Evolutionary conservation across 345 rosid species (phyloP), one percentile per base, ranked within the genome.

Genomic region (Passiflora organensis): DNA sequence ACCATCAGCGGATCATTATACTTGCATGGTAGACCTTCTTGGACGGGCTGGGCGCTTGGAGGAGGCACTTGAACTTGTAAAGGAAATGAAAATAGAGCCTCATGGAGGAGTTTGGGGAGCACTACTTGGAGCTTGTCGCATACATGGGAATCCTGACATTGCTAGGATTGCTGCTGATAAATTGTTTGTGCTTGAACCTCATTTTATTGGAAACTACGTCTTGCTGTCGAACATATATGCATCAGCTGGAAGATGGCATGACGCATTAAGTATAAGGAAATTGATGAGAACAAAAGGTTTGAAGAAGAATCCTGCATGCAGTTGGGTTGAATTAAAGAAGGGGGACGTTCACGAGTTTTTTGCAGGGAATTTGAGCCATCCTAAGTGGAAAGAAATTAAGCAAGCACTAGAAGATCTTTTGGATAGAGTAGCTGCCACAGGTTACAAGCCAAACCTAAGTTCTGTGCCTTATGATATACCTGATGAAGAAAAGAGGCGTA

Each of bases 81-180:
- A 71, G 52, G 73, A 63, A 10, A 86, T 91, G 87, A 76, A 87
- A 0, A 51, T 70, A 37, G 59, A 88, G 48, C 84, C 90, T 51
- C 68, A 76, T 55, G 85, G 69, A 21, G 85, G 80, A 23, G 82
- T 82, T 19, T 91, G 96, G 98, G 95, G 98, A 36, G 96, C 98
- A 21, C 70, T 91, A 49, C 93, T 91, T 14, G 95, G 90, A 55
- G 90, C 95, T 36, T 91, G 93, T 51, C 78, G 72, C 34, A 74
- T 76, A 58, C 86, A 91, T 66, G 48, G 63, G 15, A 56, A 80
- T 62, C 80, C 89, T 12, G 86, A 83, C 37, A 60, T 83, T 18
- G 97, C 95, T 38, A 69, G 73, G 53, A 68, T 83, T 57, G 91
- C 95, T 25, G 87, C 87, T 15, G 57, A 28, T 52, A 84, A 76